phyloP scores from a whole-genome alignment of 2,329 filamentous ascomycete species.

The Penicillium occitanis region DNA sequence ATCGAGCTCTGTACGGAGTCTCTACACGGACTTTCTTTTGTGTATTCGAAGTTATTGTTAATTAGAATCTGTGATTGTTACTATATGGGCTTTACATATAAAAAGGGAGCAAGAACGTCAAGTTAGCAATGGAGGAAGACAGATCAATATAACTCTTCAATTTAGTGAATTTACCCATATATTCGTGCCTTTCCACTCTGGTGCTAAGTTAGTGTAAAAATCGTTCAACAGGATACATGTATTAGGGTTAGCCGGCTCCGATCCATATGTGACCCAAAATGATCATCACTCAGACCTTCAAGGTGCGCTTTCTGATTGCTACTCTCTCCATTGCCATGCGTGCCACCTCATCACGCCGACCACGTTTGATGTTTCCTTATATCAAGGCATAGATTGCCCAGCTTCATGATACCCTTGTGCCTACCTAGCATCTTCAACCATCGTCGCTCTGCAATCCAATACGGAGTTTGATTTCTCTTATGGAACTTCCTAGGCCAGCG shows the following conservation, averaged over 20 bases:
- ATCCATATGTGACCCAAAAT: not conserved
- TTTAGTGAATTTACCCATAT: too few species aligned
- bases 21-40: too few species aligned
- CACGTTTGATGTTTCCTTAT: not conserved
- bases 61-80: too few species aligned
- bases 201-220: too few species aligned
- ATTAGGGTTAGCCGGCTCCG: not conserved
- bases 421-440: not conserved
- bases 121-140: too few species aligned
- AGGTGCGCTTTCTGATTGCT: not conserved
- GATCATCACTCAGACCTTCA: not conserved
- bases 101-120: too few species aligned
- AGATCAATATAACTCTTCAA: too few species aligned
- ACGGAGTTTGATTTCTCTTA: not conserved
- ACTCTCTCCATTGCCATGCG: not conserved
- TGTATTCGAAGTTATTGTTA: too few species aligned
- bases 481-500: not conserved
- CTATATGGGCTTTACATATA: too few species aligned
- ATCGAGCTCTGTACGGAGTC: too few species aligned
- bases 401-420: not conserved
- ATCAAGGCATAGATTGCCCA: not conserved
- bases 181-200: too few species aligned
- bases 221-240: not conserved
- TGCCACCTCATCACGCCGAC: not conserved
- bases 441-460: not conserved